These are phyloP conservation scores for Calcarisporium arbuscula DNA, from an alignment of 2,329 filamentous ascomycete species.

Conservation along the genomic window DNA sequence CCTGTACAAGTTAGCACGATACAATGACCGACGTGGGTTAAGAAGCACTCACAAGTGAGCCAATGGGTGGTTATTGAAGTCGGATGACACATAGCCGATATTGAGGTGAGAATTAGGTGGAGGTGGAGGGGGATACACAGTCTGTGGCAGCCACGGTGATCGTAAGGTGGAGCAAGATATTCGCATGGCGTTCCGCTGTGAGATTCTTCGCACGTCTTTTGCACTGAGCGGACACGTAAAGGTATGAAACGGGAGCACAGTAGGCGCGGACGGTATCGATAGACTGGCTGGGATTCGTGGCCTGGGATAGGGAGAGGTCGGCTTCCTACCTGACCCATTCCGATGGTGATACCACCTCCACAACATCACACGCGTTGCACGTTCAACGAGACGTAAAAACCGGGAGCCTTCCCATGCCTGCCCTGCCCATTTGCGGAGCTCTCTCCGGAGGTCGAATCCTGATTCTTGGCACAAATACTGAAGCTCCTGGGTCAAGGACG, in stretches of 20 bases:
- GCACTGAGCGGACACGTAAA: constrained; percentile 93
- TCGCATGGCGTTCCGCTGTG: constrained; percentile 85
- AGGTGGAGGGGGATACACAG: constrained; percentile 76
- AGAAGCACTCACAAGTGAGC: constrained; percentile 65
- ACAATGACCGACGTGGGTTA: background rate
- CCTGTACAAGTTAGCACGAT: constrained; percentile 23
- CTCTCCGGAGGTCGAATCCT: constrained; percentile 30
- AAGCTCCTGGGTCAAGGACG: constrained; percentile 43
- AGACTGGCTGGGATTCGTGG: constrained; percentile 68
- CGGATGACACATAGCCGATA: constrained; percentile 92
- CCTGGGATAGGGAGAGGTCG: constrained; percentile 57
- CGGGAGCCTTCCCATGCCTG: constrained; percentile 84
- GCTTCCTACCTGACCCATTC: constrained; percentile 56
- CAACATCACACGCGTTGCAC: constrained; percentile 68
- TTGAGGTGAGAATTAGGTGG: constrained; percentile 81
- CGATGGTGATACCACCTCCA: constrained; percentile 87
- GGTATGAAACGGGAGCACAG: constrained; percentile 93
- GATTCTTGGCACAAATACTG: constrained; percentile 29
- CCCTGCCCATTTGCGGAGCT: constrained; percentile 58
- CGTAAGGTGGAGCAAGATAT: constrained; percentile 88
- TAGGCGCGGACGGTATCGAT: constrained; percentile 79
- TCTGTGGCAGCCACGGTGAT: constrained; percentile 75
- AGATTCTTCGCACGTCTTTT: constrained; percentile 87
- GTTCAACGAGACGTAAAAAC: constrained; percentile 75
- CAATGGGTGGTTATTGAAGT: constrained; percentile 97